Conservation (phyloP, 192 early-diverging fungal species). For the Dissophora ornata region DNA sequence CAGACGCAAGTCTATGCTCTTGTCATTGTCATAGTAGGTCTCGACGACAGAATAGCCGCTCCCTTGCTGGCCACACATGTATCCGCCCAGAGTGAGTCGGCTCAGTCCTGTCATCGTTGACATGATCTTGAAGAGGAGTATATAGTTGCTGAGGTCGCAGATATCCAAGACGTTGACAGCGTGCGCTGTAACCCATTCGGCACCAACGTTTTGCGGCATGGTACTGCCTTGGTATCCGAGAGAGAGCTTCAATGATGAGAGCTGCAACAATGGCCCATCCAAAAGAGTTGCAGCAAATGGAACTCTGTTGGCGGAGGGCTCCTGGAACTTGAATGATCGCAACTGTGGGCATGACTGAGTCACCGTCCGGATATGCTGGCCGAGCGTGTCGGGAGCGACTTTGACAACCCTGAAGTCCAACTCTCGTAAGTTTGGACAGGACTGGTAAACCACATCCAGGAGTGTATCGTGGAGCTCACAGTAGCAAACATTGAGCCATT, state of each 20-base stretch:
- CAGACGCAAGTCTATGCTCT: not conserved
- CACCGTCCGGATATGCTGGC: not conserved
- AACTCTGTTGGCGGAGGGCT: not conserved
- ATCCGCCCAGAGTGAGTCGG: constrained; percentile 9
- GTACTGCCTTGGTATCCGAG: not conserved
- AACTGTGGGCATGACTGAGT: constrained; percentile 10
- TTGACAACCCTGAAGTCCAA: constrained; percentile 7
- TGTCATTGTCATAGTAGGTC: not conserved
- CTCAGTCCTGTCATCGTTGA: constrained; percentile 5
- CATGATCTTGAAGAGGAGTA: not conserved
- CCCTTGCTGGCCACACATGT: not conserved
- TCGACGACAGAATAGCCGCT: not conserved
- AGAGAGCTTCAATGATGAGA: not conserved
- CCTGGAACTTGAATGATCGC: constrained; percentile 10
- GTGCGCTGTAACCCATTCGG: not conserved
- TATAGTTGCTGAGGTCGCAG: not conserved
- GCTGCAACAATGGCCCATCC: constrained; percentile 1
- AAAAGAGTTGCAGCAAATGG: not conserved
- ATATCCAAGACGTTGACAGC: constrained; percentile 1
- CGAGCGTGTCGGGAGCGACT: not conserved
- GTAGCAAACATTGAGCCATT: not conserved
- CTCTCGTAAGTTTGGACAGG: constrained; percentile 16
- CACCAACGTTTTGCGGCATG: not conserved
- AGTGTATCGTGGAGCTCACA: constrained; percentile 1
- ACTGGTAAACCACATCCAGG: constrained; percentile 5